phyloP scores from a whole-genome alignment of 192 early-diverging fungal species.

The Gigaspora rosea region DNA sequence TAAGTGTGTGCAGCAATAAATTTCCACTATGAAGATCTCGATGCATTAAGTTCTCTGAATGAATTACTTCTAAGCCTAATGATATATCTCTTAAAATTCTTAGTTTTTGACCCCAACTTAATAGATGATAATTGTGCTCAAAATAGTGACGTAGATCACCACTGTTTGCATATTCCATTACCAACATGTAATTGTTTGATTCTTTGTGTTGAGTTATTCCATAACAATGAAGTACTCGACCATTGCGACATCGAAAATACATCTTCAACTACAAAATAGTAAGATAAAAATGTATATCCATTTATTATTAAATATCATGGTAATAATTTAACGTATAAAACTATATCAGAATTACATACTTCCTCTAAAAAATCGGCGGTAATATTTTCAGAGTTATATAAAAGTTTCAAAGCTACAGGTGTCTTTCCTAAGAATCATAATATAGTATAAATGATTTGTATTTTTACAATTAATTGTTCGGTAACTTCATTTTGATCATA shows the following conservation, averaged over 20 bases:
- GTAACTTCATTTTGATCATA: background rate
- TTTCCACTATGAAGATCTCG: constrained; percentile 23
- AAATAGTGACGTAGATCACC: background rate
- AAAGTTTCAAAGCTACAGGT: constrained; percentile 13
- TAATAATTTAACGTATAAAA: background rate
- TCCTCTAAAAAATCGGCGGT: background rate
- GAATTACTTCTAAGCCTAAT: background rate
- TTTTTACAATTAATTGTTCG: background rate
- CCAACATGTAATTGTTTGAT: constrained; percentile 7
- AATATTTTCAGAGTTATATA: background rate
- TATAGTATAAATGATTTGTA: background rate
- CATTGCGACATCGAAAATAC: background rate
- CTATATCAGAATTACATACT: background rate
- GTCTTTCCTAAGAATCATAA: background rate
- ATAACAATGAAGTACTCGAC: background rate
- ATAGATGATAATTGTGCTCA: background rate
- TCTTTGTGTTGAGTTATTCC: background rate
- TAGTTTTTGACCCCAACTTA: constrained; percentile 6
- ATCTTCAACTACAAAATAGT: background rate
- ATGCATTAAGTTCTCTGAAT: constrained; percentile 8
- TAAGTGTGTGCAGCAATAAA: background rate
- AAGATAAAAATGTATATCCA: background rate
- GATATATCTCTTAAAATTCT: background rate
- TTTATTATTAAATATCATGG: background rate
- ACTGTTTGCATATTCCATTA: constrained; percentile 4